Conservation (phyloP, 1,284 basidiomycete genomes). For the Pseudozyma hubeiensis region DNA sequence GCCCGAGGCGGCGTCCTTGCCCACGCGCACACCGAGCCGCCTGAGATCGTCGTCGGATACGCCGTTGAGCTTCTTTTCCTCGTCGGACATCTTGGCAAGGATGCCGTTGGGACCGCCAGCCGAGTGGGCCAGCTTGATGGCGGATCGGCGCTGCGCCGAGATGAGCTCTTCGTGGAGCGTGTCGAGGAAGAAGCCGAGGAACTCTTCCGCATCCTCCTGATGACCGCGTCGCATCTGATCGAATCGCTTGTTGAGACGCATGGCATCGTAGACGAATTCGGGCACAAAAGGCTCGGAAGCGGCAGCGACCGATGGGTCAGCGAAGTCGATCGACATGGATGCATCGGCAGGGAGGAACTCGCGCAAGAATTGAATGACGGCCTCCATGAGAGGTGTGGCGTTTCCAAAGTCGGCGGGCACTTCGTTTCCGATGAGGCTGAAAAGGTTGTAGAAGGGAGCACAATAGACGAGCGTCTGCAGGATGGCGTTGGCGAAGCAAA, state of each 20-base stretch:
- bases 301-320: slow-evolving; percentile 30
- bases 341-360: slow-evolving; percentile 74
- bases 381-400: slow-evolving; percentile 83
- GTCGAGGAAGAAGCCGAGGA: slow-evolving; percentile 96
- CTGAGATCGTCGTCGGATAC: slow-evolving; percentile 39
- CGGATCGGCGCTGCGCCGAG: slow-evolving; percentile 72
- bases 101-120: slow-evolving; percentile 37
- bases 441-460: slow-evolving; percentile 83
- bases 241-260: slow-evolving; percentile 93
- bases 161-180: slow-evolving; percentile 93
- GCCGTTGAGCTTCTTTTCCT: slow-evolving; percentile 49
- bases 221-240: slow-evolving; percentile 92
- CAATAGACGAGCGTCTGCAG: slow-evolving; percentile 91
- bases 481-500: slow-evolving; percentile 96
- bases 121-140: slow-evolving; percentile 67
- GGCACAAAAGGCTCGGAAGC: slow-evolving; percentile 79
- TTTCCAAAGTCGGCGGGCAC: slow-evolving; percentile 71
- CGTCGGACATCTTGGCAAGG: slow-evolving; percentile 39
- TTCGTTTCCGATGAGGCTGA: slow-evolving; percentile 77
- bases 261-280: slow-evolving; percentile 90
- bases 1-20: slow-evolving; percentile 18
- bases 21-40: slow-evolving; percentile 32
- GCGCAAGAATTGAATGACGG: slow-evolving; percentile 81
- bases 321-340: slow-evolving; percentile 22
- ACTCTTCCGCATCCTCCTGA: slow-evolving; percentile 98